A percentile compares a stretch with the other conserved stretches of the same genome.
Evolutionary conservation across 202 grass and related monocot genomes (phyloP).

Genomic region (Musa balbisiana): DNA sequence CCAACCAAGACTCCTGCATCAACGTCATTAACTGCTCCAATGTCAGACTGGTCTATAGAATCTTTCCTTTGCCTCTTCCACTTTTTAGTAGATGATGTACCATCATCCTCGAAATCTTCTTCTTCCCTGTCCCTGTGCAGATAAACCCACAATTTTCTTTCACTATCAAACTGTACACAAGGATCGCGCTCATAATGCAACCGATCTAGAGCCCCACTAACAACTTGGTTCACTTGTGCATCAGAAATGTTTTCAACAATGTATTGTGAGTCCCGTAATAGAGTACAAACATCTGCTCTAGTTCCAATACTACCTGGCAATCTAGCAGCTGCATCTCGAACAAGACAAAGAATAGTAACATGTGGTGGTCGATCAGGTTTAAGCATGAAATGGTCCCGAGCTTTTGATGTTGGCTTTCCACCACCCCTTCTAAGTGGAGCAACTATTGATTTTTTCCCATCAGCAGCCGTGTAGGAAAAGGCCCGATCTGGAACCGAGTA

Average conservation of each 20-base stretch:
- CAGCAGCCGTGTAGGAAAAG: conserved; percentile 88
- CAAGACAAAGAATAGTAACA: conserved; percentile 94
- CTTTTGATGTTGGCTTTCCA: conserved; percentile 94
- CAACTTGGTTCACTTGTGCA: conserved; percentile 72
- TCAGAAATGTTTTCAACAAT: conserved; percentile 76
- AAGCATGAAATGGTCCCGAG: conserved; percentile 93
- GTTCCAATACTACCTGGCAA: conserved; percentile 90
- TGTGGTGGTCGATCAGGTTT: conserved; percentile 85
- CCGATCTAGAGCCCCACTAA: conserved; percentile 85
- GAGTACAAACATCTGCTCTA: conserved; percentile 89
- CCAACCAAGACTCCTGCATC: conserved; percentile 16
- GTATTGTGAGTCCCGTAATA: conserved; percentile 90
- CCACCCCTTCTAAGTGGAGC: conserved; percentile 88
- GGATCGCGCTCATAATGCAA: conserved; percentile 95
- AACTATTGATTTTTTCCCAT: conserved; percentile 91
- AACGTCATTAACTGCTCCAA: conserved; percentile 36
- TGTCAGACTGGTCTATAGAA: conserved; percentile 27
- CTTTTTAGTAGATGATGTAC: conserved; percentile 91
- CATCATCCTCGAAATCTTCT: conserved; percentile 99
- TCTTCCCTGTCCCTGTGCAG: conserved; percentile 95
- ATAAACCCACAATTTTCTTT: conserved; percentile 96
- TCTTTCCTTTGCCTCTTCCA: conserved; percentile 96
- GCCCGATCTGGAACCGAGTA: conserved; percentile 97
- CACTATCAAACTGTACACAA: conserved; percentile 84
- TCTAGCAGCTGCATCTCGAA: conserved; percentile 86